These are phyloP conservation scores for Escovopsis sp. DNA, from an alignment of 2,329 filamentous ascomycete species.

Conservation along the genomic window DNA sequence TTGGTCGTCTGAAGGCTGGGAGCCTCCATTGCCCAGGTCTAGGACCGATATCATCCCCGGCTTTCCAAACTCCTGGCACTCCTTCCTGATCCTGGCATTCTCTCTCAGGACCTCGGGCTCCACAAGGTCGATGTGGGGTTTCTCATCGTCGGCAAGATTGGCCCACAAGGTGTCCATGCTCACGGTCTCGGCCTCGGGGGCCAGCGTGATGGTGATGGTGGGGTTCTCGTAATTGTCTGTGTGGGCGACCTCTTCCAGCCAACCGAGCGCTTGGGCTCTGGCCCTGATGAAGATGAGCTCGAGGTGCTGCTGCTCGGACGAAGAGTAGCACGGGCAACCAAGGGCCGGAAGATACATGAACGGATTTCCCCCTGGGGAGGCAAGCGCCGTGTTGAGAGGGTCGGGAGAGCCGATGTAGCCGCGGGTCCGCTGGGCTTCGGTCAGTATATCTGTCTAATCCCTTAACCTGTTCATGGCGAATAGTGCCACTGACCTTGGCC, in stretches of 20 bases:
- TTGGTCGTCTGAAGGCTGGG: no score
- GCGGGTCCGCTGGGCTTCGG: conserved; percentile 34
- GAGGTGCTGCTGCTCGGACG: conserved; percentile 40
- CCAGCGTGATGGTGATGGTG: not conserved
- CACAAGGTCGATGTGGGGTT: conserved; percentile 12
- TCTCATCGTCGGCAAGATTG: conserved; percentile 15
- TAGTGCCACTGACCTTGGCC: conserved; percentile 26
- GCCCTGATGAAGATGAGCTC: conserved; percentile 49
- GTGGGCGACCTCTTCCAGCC: conserved; percentile 42
- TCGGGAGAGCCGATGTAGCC: conserved; percentile 43
- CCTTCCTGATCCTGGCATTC: conserved; percentile 12
- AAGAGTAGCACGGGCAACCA: conserved; percentile 56
- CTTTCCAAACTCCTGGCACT: conserved; percentile 15
- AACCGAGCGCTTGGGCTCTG: conserved; percentile 40
- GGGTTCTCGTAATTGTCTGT: conserved; percentile 23
- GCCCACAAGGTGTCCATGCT: conserved; percentile 16
- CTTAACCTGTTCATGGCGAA: no score
- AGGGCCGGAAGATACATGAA: conserved; percentile 26
- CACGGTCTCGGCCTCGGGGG: conserved; percentile 2
- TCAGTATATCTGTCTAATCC: no score
- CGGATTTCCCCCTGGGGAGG: conserved; percentile 35
- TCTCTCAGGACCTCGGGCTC: conserved; percentile 10
- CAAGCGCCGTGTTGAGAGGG: conserved; percentile 36
- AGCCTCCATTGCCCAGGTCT: conserved; percentile 3
- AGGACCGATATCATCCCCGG: conserved; percentile 13